Percentiles rank a stretch among this genome's conserved stretches.
phyloP scores from a whole-genome alignment of 805 yeast species.

The Yarrowia yakushimensis region DNA sequence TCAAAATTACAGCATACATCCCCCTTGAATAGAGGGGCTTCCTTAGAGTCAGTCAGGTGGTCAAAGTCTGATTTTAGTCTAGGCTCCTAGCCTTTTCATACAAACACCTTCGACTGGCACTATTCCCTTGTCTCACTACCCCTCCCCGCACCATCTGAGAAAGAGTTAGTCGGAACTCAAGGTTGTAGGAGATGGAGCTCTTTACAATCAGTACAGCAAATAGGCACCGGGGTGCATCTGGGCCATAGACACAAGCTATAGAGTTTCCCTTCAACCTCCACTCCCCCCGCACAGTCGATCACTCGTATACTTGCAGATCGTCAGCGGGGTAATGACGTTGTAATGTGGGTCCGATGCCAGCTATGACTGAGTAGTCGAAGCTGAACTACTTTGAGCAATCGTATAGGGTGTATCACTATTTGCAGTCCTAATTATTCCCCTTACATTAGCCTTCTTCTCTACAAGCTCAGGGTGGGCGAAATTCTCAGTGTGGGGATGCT shows the following conservation, averaged over 20 bases:
- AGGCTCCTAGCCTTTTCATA: no score
- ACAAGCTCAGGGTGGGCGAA: no score
- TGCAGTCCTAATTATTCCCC: no score
- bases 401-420: no score
- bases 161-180: neutral
- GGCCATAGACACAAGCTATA: neutral
- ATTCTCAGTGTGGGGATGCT: no score
- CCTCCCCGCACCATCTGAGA: neutral
- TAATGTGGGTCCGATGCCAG: neutral
- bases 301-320: slow-evolving; percentile 14
- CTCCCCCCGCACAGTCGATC: slow-evolving; percentile 18
- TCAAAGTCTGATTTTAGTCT: neutral
- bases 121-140: neutral
- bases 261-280: neutral
- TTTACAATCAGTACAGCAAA: neutral
- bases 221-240: neutral
- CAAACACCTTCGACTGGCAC: neutral
- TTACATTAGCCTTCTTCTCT: no score
- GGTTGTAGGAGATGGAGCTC: neutral
- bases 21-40: neutral
- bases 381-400: no score
- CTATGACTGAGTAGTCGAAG: no score
- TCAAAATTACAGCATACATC: neutral
- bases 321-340: neutral
- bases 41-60: neutral